Evolutionary conservation across 176 grass and related monocot species (phyloP), one percentile per base, ranked within the genome.

Genomic region (Thinopyrum elongatum): DNA sequence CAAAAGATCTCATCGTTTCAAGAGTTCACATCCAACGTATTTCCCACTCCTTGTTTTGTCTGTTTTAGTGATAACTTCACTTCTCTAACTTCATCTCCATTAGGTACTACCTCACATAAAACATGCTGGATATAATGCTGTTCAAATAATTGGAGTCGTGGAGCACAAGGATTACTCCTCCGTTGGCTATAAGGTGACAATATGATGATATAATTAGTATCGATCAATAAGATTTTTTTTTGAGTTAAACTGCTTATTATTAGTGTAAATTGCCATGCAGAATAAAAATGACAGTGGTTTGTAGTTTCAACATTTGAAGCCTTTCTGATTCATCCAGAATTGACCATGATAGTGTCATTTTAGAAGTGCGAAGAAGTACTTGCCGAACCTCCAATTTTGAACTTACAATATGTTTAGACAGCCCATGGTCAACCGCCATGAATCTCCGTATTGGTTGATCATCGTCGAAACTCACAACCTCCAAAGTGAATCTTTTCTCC

Each of bases 151-250:
- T 87, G 95, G 95, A 65, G 78, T 91, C 44, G 74, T 94, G 60
- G 95, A 98, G 84, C 95, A 98, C 88, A 92, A 84, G 66, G 95
- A 98, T 88, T 98, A 98, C 87, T 95, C 95, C 34, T 98, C 95
- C 19, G 79, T 94, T 78, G 93, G 95, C 38, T 98, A 95, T 85
- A 98, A 98, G 92, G 95, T 97, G 77, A 89, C 66, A 77, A 26
- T 53, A 79, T 41, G 17, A 33, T 64, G 33, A 65, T 79, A 26
- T 65, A 74, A 29, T 84, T 70, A 49, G 7, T 71, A 39, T 33
- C 26, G 53, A 57, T 57, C 53, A 57, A 57, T 57, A 57, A 57
- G 53, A 33, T 16, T 68, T 62, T 33, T 47, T 27, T 33, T 57
- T 30, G 2, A 65, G 38, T 46, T 80, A 80, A 80, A 30, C 13